Base-by-base conservation (phyloP, 352 stramenopile genomes). In the Phytophthora pistaciae region DNA sequence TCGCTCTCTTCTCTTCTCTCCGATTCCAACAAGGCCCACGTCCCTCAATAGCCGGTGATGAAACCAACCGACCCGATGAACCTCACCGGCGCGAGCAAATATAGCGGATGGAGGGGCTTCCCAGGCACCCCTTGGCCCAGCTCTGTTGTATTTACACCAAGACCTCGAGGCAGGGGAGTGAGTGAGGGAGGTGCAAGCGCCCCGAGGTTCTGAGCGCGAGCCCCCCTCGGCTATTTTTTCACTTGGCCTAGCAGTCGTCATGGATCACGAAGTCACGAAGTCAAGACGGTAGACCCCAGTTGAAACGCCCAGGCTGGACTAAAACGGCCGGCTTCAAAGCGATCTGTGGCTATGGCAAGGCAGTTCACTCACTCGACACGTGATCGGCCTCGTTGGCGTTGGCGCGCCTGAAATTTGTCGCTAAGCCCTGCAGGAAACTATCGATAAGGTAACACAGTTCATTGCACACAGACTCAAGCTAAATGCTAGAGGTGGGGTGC, bases 11-110 rank as follows among this genome's bases (percentile, higher is more conserved):
- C 16, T n/a, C 52, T 53, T 46, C 31, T 23, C 66, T 48, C 29
- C 40, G 14, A 49, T 70, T 25, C 46, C 50, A 60, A 42, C 40
- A 59, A 29, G 27, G 18, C 42, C 27, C 36, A 29, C 48, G 20
- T 18, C 40, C 44, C 20, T 20, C n/a, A 64, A 57, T 50, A 55
- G 60, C 18, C 46, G 49, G 65, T 29, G 27, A 29, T 65, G 66
- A 74, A 74, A 74, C 67, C 36, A 74, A 70, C 67, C 48, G 14
- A 27, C 9, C 31, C 31, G 31, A 46, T 46, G 48, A 29, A 50
- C 11, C 11, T 54, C 8, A 21, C 38, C 5, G 33, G 7, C 14
- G 25, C 40, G 23, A 50, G 25, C 27, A 74, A 74, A 74, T 74
- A 74, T 55, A 55, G 48, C 44, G 48, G 48, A 55, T 55, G 48